Percentiles rank a stretch among this genome's conserved stretches.
Conservation (phyloP, 78 protist genomes). For the Cavenderia fasciculata region DNA sequence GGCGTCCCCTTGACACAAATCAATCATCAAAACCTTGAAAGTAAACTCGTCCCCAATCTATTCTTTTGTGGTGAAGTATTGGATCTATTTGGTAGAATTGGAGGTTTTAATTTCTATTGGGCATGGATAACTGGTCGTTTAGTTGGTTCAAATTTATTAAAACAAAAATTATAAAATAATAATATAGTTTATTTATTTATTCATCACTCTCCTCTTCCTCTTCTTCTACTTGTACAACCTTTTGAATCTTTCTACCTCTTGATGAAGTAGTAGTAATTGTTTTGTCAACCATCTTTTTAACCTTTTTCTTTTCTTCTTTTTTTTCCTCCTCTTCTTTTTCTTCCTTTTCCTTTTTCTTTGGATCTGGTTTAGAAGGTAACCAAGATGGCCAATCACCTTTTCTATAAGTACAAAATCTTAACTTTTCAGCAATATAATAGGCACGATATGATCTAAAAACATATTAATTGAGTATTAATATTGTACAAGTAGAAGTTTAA, state of each 20-base stretch:
- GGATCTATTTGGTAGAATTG: constrained; percentile 18
- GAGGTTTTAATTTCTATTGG: constrained; percentile 26
- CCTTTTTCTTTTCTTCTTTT: no score
- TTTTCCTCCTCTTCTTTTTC: no score
- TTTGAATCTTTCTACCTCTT: no score
- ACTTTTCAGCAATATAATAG: constrained; percentile 27
- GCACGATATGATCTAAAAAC: constrained; percentile 9
- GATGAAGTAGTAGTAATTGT: no score
- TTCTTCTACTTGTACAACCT: no score
- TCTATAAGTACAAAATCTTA: constrained; percentile 27
- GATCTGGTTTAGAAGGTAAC: constrained; percentile 17
- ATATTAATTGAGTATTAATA: no score
- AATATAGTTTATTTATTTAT: no score
- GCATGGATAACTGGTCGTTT: constrained; percentile 20
- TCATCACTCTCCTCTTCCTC: no score
- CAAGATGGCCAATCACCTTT: constrained; percentile 35
- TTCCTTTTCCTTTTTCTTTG: no score
- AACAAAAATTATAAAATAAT: background rate
- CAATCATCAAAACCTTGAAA: background rate
- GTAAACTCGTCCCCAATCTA: background rate
- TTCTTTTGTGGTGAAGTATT: constrained; percentile 5
- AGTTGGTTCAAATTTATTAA: background rate
- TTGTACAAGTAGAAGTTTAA: no score
- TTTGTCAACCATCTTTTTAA: no score
- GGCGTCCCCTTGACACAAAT: background rate